Evolutionary conservation across 2,329 filamentous ascomycete species (phyloP).

Genomic region (Mycosphaerella arachidis): DNA sequence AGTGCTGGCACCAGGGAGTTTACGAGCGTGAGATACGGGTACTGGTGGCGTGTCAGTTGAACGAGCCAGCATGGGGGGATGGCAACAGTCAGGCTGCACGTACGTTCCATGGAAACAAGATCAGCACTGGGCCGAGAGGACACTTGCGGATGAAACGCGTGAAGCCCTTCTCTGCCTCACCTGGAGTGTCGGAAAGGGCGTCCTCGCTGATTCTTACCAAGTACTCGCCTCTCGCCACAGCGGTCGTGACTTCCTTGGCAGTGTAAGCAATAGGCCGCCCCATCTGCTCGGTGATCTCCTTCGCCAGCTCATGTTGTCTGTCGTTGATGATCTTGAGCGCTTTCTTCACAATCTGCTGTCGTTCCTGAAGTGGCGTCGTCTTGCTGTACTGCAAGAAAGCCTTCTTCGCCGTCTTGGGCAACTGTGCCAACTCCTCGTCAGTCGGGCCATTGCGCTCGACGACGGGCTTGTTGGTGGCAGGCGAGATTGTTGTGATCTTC

Average conservation of each 20-base stretch:
- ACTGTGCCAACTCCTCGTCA: slow-evolving; percentile 60
- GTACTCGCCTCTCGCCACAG: slow-evolving; percentile 79
- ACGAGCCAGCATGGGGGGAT: background rate
- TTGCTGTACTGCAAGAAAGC: slow-evolving; percentile 75
- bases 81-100: slow-evolving; percentile 37
- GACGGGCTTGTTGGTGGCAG: slow-evolving; percentile 79
- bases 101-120: slow-evolving; percentile 96
- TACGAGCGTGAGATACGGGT: slow-evolving; percentile 88
- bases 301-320: slow-evolving; percentile 73
- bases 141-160: slow-evolving; percentile 85
- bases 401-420: slow-evolving; percentile 67
- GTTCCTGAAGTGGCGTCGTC: slow-evolving; percentile 69
- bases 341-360: slow-evolving; percentile 75
- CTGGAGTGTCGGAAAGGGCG: slow-evolving; percentile 71
- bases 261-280: slow-evolving; percentile 86
- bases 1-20: slow-evolving; percentile 92
- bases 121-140: slow-evolving; percentile 78
- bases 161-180: slow-evolving; percentile 81
- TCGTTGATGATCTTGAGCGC: slow-evolving; percentile 67
- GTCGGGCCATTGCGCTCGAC: slow-evolving; percentile 73
- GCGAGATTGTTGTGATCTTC: slow-evolving; percentile 75
- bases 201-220: slow-evolving; percentile 78
- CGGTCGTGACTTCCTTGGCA: slow-evolving; percentile 76
- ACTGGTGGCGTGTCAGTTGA: slow-evolving; percentile 50
- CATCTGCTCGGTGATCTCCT: slow-evolving; percentile 91